Conservation (phyloP, 2,329 filamentous ascomycete species). For the Fusarium graminum region DNA sequence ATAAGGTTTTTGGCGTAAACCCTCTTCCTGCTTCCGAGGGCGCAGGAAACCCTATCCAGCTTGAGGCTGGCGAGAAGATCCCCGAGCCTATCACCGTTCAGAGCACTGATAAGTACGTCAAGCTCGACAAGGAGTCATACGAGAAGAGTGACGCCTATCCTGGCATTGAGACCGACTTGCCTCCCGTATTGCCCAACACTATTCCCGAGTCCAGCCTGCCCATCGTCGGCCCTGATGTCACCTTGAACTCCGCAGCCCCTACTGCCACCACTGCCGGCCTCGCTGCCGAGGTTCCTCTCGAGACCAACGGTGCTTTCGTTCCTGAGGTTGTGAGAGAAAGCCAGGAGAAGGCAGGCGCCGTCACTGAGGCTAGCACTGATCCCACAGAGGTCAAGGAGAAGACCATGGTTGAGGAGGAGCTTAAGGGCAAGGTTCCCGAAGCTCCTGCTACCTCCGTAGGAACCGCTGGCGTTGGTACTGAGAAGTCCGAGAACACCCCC, state of each 20-base stretch:
- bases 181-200: conserved; percentile 70
- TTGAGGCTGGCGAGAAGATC: conserved; percentile 84
- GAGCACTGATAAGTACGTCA: conserved; percentile 77
- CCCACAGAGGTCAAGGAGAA: conserved; percentile 77
- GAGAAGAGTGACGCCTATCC: conserved; percentile 79
- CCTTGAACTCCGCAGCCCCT: conserved; percentile 67
- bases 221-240: conserved; percentile 63
- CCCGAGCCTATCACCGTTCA: conserved; percentile 77
- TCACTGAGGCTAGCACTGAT: conserved; percentile 77
- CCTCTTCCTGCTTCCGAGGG: conserved; percentile 73
- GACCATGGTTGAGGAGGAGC: conserved; percentile 76
- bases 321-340: conserved; percentile 75
- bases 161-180: conserved; percentile 64
- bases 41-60: conserved; percentile 81
- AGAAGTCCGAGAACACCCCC: conserved; percentile 63
- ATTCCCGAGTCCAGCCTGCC: conserved; percentile 88
- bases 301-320: conserved; percentile 58
- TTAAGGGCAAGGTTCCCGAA: conserved; percentile 74
- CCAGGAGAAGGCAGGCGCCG: conserved; percentile 73
- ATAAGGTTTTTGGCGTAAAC: conserved; percentile 69
- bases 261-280: conserved; percentile 76
- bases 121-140: conserved; percentile 87
- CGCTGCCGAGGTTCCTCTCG: conserved; percentile 76
- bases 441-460: conserved; percentile 70
- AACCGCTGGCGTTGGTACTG: conserved; percentile 64